Evolutionary conservation across 129 eudicot species (phyloP).

Genomic region (Cynara cardunculus): DNA sequence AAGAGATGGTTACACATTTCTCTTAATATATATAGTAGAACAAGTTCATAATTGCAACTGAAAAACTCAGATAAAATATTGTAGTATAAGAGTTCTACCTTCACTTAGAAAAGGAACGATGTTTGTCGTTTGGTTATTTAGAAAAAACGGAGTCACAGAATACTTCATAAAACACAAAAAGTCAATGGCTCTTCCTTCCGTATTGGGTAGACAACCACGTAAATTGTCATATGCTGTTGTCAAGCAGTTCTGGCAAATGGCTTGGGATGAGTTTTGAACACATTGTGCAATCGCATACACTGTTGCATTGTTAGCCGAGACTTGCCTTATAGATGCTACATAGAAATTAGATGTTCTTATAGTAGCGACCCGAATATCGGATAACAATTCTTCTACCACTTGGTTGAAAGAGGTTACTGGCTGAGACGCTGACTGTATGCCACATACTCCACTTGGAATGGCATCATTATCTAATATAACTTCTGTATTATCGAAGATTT

Average conservation of each 20-base stretch:
- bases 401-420: conserved; percentile 28
- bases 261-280: conserved; percentile 30
- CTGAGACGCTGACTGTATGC: conserved; percentile 19
- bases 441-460: conserved; percentile 28
- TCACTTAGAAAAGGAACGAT: conserved; percentile 33
- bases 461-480: conserved; percentile 24
- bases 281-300: conserved; percentile 49
- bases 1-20: neutral
- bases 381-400: conserved; percentile 25
- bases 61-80: neutral
- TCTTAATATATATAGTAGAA: neutral
- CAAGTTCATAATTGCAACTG: neutral
- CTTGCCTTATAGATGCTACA: conserved; percentile 45
- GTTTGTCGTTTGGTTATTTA: conserved; percentile 25
- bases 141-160: conserved; percentile 35
- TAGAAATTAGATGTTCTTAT: conserved; percentile 43
- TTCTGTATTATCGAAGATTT: neutral
- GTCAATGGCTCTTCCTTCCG: conserved; percentile 47
- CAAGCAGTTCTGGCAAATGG: conserved; percentile 46
- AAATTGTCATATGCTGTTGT: conserved; percentile 41
- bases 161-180: conserved; percentile 52
- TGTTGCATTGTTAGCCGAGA: conserved; percentile 13
- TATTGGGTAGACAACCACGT: conserved; percentile 40
- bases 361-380: conserved; percentile 41
- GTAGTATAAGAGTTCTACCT: conserved; percentile 29